These are phyloP conservation scores for Venturia carpophila DNA, from an alignment of 2,329 filamentous ascomycete species.

Conservation along the genomic window DNA sequence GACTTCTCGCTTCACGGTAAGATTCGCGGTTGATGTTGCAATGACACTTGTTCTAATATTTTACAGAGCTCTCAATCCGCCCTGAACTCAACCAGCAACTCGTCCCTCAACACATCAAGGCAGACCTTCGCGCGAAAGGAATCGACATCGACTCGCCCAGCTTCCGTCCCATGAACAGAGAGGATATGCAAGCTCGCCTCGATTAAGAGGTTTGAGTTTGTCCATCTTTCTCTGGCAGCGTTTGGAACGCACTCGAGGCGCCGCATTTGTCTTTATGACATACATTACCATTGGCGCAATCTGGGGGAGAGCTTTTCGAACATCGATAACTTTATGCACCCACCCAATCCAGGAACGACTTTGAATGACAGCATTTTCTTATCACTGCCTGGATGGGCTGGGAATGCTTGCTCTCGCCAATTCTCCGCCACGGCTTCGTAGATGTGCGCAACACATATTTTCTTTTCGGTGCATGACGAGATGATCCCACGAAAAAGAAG, in stretches of 20 bases:
- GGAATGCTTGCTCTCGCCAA: constrained; percentile 7
- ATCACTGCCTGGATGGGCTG: constrained; percentile 9
- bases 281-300: constrained; percentile 8
- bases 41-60: constrained; percentile 22
- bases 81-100: constrained; percentile 80
- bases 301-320: constrained; percentile 13
- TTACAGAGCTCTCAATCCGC: constrained; percentile 85
- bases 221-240: neutral
- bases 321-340: constrained; percentile 2
- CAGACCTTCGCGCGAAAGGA: constrained; percentile 64
- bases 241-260: neutral
- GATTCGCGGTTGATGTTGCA: constrained; percentile 24
- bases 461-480: neutral
- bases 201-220: constrained; percentile 52
- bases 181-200: constrained; percentile 95
- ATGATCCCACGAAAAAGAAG: constrained; percentile 6
- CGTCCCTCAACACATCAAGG: constrained; percentile 73
- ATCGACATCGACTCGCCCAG: constrained; percentile 76
- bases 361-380: constrained; percentile 15
- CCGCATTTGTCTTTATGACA: neutral
- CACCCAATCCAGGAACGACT: constrained; percentile 13
- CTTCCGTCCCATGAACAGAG: constrained; percentile 81
- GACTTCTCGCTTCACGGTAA: constrained; percentile 91
- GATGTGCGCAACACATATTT: constrained; percentile 1
- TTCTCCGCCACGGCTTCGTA: constrained; percentile 5